Base-by-base conservation (phyloP, 1,284 basidiomycete genomes). In the Neonothopanus nambi region DNA sequence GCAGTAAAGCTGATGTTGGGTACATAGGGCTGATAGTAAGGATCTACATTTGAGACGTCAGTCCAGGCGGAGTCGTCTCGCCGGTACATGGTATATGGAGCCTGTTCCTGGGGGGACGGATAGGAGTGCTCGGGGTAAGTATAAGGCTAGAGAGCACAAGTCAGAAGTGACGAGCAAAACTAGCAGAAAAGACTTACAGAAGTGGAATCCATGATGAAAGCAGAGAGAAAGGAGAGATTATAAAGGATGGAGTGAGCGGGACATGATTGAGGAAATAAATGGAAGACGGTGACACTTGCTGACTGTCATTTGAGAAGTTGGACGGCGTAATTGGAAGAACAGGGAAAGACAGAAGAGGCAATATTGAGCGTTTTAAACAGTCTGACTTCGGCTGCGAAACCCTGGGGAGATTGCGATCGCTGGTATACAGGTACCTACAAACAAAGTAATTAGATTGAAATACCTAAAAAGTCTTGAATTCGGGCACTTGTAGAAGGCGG, bases 291-390 rank as follows among this genome's bases (percentile, higher is more conserved):
- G 35, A 39, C 35, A 43, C 6, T 1, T 8, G n/a, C 39, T n/a
- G 26, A 44, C 21, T 52, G 42, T 38, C 47, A 48, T 7, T 26
- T 42, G 33, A 51, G 50, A 41, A 44, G 51, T 39, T 35, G n/a
- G 51, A 43, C 42, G 43, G 24, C 42, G 17, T 33, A 33, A 33
- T 5, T 33, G 3, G 30, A 33, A 33, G 28, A 24, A 24, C 8
- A 23, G 18, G 6, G 26, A 44, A 26, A 24, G 42, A 44, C 28
- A 44, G 42, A 44, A 44, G 42, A 44, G 42, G 42, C 24, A 44
- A 17, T 44, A 44, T 44, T 44, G 26, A 24, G 24, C 26, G 7
- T n/a, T 45, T n/a, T 8, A 30, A 17, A 45, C 15, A 12, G 43
- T 28, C 1, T 36, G 30, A 33, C 30, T 38, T 48, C 21, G 33